phyloP scores from a whole-genome alignment of 2,329 filamentous ascomycete genomes.

The Eurotiales sp. region DNA sequence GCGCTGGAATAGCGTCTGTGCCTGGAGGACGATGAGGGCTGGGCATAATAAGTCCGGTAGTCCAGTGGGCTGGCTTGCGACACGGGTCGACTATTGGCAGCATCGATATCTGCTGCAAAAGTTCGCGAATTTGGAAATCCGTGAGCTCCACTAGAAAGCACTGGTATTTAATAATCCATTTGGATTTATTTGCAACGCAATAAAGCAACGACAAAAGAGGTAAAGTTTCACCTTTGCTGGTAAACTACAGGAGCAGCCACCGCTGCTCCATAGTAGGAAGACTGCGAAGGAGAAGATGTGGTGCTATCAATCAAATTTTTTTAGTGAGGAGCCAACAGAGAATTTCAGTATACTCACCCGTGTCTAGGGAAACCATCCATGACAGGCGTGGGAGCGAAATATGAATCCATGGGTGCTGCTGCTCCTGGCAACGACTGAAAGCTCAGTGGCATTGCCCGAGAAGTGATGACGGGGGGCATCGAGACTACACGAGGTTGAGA shows the following conservation, averaged over 20 bases:
- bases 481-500: constrained; percentile 18
- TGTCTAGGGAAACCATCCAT: constrained; percentile 31
- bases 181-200: constrained; percentile 2
- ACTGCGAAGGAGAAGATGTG: constrained; percentile 20
- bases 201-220: neutral
- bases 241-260: constrained; percentile 29
- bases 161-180: constrained; percentile 16
- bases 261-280: constrained; percentile 27
- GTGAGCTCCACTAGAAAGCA: constrained; percentile 27
- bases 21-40: constrained; percentile 23
- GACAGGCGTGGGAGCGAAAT: constrained; percentile 27
- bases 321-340: neutral
- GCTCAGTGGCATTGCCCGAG: constrained; percentile 26
- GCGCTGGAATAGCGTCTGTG: constrained; percentile 28
- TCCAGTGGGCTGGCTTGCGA: constrained; percentile 28
- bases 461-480: constrained; percentile 31
- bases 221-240: constrained; percentile 34
- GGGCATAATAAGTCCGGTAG: constrained; percentile 27
- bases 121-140: constrained; percentile 27
- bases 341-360: constrained; percentile 32
- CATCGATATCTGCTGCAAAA: constrained; percentile 23
- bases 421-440: constrained; percentile 29
- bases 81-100: constrained; percentile 23
- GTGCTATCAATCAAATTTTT: neutral
- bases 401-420: constrained; percentile 26